Evolutionary conservation across 768 basidiomycete genomes (phyloP).

Genomic region (Chalciporus chontae): DNA sequence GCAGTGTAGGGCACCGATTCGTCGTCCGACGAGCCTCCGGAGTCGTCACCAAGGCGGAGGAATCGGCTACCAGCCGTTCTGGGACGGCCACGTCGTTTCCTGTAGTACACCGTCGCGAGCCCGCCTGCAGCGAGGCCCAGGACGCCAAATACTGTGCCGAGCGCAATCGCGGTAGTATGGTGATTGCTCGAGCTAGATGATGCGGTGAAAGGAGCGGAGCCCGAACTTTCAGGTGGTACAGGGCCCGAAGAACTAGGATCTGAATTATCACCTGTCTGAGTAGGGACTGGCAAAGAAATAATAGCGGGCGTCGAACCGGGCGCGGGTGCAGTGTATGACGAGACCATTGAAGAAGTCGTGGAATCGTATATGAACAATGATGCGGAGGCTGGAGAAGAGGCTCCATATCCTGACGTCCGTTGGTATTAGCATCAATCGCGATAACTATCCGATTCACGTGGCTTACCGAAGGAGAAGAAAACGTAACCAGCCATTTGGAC

Average conservation of each 20-base stretch:
- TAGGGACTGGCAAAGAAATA: conserved; percentile 34
- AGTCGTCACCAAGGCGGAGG: conserved; percentile 16
- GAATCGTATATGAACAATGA: conserved; percentile 52
- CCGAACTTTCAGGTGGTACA: conserved; percentile 5
- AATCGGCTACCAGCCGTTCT: conserved; percentile 11
- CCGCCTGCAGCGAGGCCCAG: conserved; percentile 49
- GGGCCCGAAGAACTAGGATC: conserved; percentile 6
- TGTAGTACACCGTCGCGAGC: conserved; percentile 41
- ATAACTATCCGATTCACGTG: not conserved
- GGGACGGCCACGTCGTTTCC: conserved; percentile 31
- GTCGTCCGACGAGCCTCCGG: conserved; percentile 12
- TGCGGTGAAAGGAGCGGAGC: conserved; percentile 15
- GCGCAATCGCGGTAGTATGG: conserved; percentile 45
- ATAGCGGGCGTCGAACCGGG: conserved; percentile 26
- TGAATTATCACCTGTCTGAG: conserved; percentile 26
- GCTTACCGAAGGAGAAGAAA: conserved; percentile 76
- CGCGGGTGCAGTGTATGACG: conserved; percentile 36
- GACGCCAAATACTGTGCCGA: conserved; percentile 61
- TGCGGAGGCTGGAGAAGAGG: conserved; percentile 43
- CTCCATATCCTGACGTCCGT: conserved; percentile 24
- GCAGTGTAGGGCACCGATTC: conserved; percentile 5
- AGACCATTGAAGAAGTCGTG: conserved; percentile 36
- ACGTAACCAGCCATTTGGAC: conserved; percentile 56
- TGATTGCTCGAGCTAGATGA: conserved; percentile 19
- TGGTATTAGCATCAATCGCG: conserved; percentile 23